Conservation (phyloP, 2,329 filamentous ascomycete genomes). For the Alternaria triticimaculans region DNA sequence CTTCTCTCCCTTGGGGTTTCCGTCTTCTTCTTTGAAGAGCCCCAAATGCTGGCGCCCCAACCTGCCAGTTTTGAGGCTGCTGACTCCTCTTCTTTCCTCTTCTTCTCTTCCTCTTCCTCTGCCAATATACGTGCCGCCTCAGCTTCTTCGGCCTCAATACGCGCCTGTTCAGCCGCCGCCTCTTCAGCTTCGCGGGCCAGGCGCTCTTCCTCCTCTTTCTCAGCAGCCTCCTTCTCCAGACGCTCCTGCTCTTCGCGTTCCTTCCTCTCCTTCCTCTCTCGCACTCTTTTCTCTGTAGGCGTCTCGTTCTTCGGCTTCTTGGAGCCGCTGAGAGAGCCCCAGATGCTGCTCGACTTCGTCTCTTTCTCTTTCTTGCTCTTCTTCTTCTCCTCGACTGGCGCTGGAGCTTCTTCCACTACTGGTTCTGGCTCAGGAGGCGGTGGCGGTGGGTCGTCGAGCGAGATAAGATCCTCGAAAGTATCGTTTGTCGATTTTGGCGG, state of each 20-base stretch:
- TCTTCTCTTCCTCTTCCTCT: conserved; percentile 31
- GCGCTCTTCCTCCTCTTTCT: conserved; percentile 45
- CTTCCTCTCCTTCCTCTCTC: conserved; percentile 37
- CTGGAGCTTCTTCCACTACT: conserved; percentile 13
- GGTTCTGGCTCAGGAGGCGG: conserved; percentile 17
- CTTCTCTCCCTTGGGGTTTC: conserved; percentile 40
- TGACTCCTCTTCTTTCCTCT: conserved; percentile 29
- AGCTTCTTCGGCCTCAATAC: conserved; percentile 20
- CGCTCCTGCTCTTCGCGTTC: conserved; percentile 35
- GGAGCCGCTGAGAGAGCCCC: conserved; percentile 26
- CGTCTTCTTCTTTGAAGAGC: conserved; percentile 48
- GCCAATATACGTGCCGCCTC: conserved; percentile 18
- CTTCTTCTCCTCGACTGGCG: conserved; percentile 30
- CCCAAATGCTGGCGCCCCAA: conserved; percentile 35
- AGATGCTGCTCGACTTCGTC: conserved; percentile 31
- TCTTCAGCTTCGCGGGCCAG: conserved; percentile 35
- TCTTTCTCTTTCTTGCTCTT: conserved; percentile 38
- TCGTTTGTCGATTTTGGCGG: conserved; percentile 42
- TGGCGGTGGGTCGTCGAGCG: conserved; percentile 37
- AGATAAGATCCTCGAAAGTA: conserved; percentile 42
- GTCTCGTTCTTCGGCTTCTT: conserved; percentile 36
- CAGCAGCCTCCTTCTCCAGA: conserved; percentile 50
- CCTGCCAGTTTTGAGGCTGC: conserved; percentile 39
- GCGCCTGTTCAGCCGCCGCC: conserved; percentile 42
- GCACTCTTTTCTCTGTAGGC: conserved; percentile 47